A percentile compares a stretch with the other conserved stretches of the same genome.
These are phyloP conservation scores for Pseudopyricularia cyperi DNA, from an alignment of 2,329 filamentous ascomycete genomes.

Conservation along the genomic window DNA sequence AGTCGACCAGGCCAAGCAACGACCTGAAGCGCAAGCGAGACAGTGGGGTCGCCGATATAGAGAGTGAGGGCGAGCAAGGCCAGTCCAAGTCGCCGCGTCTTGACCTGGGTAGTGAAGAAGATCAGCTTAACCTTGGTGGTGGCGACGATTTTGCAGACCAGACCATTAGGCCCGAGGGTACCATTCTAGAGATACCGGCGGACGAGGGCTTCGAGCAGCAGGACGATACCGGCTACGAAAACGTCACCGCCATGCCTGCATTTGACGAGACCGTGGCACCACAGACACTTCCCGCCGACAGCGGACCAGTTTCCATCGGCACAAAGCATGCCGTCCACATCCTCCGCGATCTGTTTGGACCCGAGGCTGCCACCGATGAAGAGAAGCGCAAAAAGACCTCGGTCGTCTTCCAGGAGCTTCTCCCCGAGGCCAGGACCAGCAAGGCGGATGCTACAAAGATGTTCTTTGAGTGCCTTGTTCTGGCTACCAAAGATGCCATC, in stretches of 20 bases:
- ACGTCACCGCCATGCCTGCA: constrained; percentile 37
- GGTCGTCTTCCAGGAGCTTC: constrained; percentile 81
- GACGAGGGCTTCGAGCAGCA: constrained; percentile 37
- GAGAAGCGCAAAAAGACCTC: constrained; percentile 62
- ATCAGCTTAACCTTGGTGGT: constrained; percentile 42
- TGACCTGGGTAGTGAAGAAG: constrained; percentile 8
- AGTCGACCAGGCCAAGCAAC: constrained; percentile 57
- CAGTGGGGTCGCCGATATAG: constrained; percentile 70
- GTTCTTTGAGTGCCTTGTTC: constrained; percentile 94
- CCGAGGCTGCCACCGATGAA: constrained; percentile 53
- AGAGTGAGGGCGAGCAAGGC: constrained; percentile 49
- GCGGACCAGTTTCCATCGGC: constrained; percentile 74
- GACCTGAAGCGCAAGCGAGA: constrained; percentile 92
- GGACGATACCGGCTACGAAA: constrained; percentile 30
- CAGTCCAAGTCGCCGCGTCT: constrained; percentile 57
- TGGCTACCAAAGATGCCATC: constrained; percentile 95
- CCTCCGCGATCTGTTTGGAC: constrained; percentile 75
- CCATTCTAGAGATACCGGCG: constrained; percentile 51
- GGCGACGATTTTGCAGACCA: constrained; percentile 47
- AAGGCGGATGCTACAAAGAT: constrained; percentile 95
- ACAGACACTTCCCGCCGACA: constrained; percentile 68
- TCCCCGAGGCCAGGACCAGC: constrained; percentile 69
- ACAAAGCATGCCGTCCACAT: constrained; percentile 95
- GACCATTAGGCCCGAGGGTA: constrained; percentile 44
- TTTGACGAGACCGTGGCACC: constrained; percentile 72